phyloP scores from a whole-genome alignment of 495 filamentous ascomycete genomes.

The Xylaria grammica region DNA sequence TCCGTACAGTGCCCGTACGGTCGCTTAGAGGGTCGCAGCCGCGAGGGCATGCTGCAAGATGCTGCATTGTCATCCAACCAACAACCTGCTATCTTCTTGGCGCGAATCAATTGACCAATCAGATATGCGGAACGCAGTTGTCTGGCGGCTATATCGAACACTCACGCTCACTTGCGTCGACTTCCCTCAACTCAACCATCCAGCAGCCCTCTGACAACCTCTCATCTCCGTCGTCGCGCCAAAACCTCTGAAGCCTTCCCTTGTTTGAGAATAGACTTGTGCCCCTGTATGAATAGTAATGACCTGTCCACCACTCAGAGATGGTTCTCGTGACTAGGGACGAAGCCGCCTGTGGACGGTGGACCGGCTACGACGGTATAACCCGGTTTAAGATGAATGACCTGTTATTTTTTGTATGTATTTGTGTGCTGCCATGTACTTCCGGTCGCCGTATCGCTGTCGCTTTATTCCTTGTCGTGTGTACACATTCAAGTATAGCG shows the following conservation, averaged over 20 bases:
- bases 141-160: conserved; percentile 37
- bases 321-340: conserved; percentile 18
- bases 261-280: conserved; percentile 24
- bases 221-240: conserved; percentile 34
- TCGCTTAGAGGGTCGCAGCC: conserved; percentile 32
- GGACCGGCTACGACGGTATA: neutral
- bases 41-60: conserved; percentile 25
- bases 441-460: neutral
- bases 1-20: neutral
- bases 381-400: conserved; percentile 8
- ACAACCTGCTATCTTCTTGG: conserved; percentile 22
- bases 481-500: conserved; percentile 13
- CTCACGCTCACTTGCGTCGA: conserved; percentile 34
- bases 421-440: conserved; percentile 1
- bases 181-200: conserved; percentile 21
- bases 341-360: conserved; percentile 9
- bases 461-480: neutral
- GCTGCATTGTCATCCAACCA: conserved; percentile 36
- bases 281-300: neutral
- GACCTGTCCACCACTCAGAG: conserved; percentile 22
- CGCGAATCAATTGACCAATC: conserved; percentile 9
- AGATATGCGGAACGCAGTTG: neutral
- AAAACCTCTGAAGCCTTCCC: conserved; percentile 24
- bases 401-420: conserved; percentile 1
- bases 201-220: conserved; percentile 31